These are phyloP conservation scores for Andrographis paniculata DNA, from an alignment of 305 asterid species.

Conservation along the genomic window DNA sequence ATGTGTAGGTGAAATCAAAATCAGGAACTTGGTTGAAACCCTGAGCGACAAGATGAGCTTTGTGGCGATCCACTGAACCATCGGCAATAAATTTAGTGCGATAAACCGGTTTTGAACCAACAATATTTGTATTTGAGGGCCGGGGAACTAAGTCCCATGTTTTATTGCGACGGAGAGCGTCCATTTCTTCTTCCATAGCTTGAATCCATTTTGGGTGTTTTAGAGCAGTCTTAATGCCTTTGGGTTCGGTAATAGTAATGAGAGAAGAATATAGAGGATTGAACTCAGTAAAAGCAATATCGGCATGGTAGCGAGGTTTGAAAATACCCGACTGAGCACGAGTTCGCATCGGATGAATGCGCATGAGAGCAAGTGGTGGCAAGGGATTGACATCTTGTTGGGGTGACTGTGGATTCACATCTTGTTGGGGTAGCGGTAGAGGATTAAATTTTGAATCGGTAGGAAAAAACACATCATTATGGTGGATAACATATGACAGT, in stretches of 20 bases:
- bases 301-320: background rate
- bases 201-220: background rate
- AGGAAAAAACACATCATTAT: too few relatives aligned
- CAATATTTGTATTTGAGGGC: background rate
- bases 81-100: background rate
- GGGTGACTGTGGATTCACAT: too few relatives aligned
- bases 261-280: background rate
- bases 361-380: background rate
- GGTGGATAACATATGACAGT: too few relatives aligned
- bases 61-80: background rate
- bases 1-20: background rate
- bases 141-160: conserved; percentile 5
- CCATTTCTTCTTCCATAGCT: background rate
- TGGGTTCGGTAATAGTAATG: background rate
- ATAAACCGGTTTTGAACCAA: conserved; percentile 13
- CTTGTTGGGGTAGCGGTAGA: background rate
- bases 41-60: too few relatives aligned
- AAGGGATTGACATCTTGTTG: background rate
- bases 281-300: background rate
- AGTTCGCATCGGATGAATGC: too few relatives aligned
- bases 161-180: background rate
- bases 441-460: too few relatives aligned
- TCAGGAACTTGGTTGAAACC: conserved; percentile 1
- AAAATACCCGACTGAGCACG: background rate
- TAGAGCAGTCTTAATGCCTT: background rate